These are phyloP conservation scores for Kazachstania viticola DNA, from an alignment of 805 yeast genomes.

Conservation along the genomic window DNA sequence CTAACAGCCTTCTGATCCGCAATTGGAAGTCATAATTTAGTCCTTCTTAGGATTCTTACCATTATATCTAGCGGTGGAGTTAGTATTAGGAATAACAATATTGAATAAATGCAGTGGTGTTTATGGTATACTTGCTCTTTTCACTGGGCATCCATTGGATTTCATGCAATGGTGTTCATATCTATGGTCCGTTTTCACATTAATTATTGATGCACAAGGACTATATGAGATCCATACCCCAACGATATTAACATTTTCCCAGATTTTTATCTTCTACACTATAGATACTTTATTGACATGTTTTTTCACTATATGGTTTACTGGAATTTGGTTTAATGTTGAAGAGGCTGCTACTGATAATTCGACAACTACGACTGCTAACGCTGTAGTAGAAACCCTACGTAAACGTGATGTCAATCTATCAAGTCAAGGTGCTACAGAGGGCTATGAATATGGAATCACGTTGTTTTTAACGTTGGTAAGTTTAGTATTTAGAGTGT, in stretches of 20 bases:
- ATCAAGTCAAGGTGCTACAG: slow-evolving; percentile 52
- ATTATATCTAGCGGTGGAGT: slow-evolving; percentile 77
- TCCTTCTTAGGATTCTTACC: slow-evolving; percentile 65
- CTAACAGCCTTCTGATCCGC: too few species aligned
- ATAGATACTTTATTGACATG: slow-evolving; percentile 58
- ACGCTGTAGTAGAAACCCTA: not conserved
- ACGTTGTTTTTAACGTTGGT: slow-evolving; percentile 40
- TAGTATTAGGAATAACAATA: slow-evolving; percentile 61
- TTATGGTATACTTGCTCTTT: slow-evolving; percentile 73
- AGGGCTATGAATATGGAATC: slow-evolving; percentile 43
- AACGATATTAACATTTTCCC: slow-evolving; percentile 47
- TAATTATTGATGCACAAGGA: slow-evolving; percentile 58
- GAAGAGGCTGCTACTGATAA: slow-evolving; percentile 26
- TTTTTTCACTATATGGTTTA: slow-evolving; percentile 63
- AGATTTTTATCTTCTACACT: slow-evolving; percentile 50
- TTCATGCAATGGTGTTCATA: slow-evolving; percentile 77
- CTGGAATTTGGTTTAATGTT: slow-evolving; percentile 58
- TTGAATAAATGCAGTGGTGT: slow-evolving; percentile 83
- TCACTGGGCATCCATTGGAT: slow-evolving; percentile 82
- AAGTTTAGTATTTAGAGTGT: slow-evolving; percentile 40
- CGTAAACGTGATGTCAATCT: slow-evolving; percentile 11
- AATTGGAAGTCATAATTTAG: too few species aligned
- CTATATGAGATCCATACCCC: slow-evolving; percentile 40
- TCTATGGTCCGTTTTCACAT: slow-evolving; percentile 45
- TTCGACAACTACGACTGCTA: not conserved